Conservation (phyloP, 148 eudicot species). For the Camellia lanceoleosa region DNA sequence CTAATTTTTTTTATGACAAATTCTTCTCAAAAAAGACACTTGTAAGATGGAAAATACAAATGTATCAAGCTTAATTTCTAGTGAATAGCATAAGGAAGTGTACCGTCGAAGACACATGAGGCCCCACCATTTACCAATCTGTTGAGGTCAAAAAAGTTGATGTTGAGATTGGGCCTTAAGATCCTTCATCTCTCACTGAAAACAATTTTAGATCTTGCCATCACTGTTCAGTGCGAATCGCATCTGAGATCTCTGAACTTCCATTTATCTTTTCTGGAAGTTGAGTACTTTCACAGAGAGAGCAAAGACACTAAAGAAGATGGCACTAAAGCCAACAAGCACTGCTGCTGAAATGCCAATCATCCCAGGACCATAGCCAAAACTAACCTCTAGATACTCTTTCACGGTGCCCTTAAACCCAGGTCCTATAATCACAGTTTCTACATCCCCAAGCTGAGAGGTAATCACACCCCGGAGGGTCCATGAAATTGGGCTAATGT, state of each 20-base stretch:
- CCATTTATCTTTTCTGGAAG: conserved; percentile 63
- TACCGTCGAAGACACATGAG: not conserved
- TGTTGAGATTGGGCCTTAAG: not conserved
- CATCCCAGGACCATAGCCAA: conserved; percentile 55
- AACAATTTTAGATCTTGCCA: not conserved
- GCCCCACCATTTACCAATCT: not conserved
- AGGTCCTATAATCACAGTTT: conserved; percentile 40
- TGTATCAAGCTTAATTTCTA: not conserved
- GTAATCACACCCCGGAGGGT: conserved; percentile 60
- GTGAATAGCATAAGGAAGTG: not conserved
- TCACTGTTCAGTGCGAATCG: not conserved
- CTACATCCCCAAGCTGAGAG: conserved; percentile 84
- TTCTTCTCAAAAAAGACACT: not conserved
- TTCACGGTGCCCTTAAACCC: conserved; percentile 65
- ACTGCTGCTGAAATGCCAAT: conserved; percentile 47
- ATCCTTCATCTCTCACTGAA: not conserved
- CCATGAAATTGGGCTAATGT: conserved; percentile 80
- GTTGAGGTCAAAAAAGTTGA: not conserved
- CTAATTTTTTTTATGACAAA: not conserved
- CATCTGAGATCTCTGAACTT: not conserved
- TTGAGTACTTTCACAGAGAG: conserved; percentile 64
- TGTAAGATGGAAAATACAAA: not conserved
- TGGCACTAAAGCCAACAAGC: conserved; percentile 46
- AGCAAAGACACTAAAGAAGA: conserved; percentile 59
- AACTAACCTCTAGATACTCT: conserved; percentile 43